phyloP scores from a whole-genome alignment of 192 early-diverging fungal genomes.

The Mortierella hygrophila region DNA sequence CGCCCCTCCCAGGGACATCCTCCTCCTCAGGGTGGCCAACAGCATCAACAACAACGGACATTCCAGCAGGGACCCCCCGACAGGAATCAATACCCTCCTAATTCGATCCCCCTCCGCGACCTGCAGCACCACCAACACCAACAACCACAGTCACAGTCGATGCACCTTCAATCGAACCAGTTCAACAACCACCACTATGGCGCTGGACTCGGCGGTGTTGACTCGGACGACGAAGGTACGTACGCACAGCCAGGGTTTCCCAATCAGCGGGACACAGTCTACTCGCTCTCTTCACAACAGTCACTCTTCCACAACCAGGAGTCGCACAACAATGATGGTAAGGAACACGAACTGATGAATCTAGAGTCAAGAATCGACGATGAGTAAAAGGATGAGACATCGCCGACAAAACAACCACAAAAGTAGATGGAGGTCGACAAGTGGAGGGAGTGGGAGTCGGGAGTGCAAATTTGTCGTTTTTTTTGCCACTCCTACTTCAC shows the following conservation, averaged over 20 bases:
- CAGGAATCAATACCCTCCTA: constrained; percentile 15
- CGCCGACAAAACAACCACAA: not conserved
- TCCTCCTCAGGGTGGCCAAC: not conserved
- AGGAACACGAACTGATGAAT: not conserved
- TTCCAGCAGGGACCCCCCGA: constrained; percentile 13
- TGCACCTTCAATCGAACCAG: constrained; percentile 5
- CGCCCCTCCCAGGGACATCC: not conserved
- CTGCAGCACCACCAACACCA: constrained; percentile 10
- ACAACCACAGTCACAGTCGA: not conserved
- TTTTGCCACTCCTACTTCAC: not conserved
- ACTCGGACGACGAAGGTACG: constrained; percentile 37
- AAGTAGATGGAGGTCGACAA: not conserved
- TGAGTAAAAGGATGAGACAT: not conserved
- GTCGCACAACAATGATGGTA: constrained; percentile 18
- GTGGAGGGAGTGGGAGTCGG: not conserved
- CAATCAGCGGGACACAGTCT: constrained; percentile 34
- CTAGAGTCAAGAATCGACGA: not conserved
- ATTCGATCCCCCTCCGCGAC: constrained; percentile 28
- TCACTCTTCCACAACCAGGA: constrained; percentile 36
- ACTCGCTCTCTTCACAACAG: constrained; percentile 34
- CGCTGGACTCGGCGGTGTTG: constrained; percentile 7
- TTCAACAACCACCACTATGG: constrained; percentile 42
- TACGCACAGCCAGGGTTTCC: constrained; percentile 13
- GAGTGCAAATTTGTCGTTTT: not conserved
- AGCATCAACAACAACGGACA: constrained; percentile 7